Conservation (phyloP, 257 asterid genomes). For the Prunella vulgaris region DNA sequence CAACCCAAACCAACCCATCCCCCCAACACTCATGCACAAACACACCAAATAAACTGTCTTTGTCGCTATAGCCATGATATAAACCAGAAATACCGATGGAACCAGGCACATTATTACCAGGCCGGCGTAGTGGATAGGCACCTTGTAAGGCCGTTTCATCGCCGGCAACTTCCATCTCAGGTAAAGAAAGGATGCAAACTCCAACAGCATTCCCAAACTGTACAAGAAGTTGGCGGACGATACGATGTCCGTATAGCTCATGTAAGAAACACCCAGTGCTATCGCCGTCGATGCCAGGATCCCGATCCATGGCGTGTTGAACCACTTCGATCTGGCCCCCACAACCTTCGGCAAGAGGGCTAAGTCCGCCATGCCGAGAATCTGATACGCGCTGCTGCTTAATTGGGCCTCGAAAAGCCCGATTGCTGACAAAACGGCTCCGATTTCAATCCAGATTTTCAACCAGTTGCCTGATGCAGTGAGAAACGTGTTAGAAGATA, state of each 20-base stretch:
- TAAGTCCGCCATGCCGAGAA: conserved; percentile 60
- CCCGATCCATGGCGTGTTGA: conserved; percentile 74
- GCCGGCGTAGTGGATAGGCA: conserved; percentile 42
- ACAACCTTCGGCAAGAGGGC: conserved; percentile 41
- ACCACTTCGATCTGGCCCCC: conserved; percentile 49
- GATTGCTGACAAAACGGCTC: conserved; percentile 54
- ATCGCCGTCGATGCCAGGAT: conserved; percentile 45
- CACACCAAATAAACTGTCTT: conserved; percentile 46
- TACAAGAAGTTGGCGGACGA: conserved; percentile 64
- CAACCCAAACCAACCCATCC: conserved; percentile 50
- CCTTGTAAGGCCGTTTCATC: conserved; percentile 55
- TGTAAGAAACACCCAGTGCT: conserved; percentile 51
- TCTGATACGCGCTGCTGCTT: conserved; percentile 56
- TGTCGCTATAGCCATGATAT: conserved; percentile 56
- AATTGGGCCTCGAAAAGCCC: conserved; percentile 75
- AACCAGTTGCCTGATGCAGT: conserved; percentile 37
- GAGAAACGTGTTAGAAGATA: no score
- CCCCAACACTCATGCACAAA: conserved; percentile 46
- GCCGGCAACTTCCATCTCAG: conserved; percentile 48
- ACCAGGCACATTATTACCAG: conserved; percentile 57
- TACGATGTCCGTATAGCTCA: conserved; percentile 50
- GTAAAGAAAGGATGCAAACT: conserved; percentile 67
- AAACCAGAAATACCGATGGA: conserved; percentile 52
- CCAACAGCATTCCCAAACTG: conserved; percentile 70
- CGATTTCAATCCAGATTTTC: conserved; percentile 65